Evolutionary conservation across 805 yeast genomes (phyloP).

Genomic region (Suhomyces emberorum): DNA sequence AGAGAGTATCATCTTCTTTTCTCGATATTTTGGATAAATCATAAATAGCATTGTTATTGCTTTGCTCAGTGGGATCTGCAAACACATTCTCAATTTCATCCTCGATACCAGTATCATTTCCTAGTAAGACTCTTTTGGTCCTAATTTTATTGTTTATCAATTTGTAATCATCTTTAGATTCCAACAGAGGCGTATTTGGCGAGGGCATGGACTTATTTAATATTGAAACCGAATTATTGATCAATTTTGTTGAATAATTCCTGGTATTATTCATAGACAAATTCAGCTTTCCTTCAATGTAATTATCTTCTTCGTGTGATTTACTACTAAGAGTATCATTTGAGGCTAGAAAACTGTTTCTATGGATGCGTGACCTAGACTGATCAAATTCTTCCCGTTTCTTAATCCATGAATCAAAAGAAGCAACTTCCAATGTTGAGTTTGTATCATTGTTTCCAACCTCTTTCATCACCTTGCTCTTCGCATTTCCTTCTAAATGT

Average conservation of each 20-base stretch:
- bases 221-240: slow-evolving; percentile 16
- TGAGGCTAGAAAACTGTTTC: slow-evolving; percentile 29
- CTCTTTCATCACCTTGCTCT: not conserved
- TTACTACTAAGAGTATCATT: slow-evolving; percentile 21
- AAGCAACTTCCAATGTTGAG: slow-evolving; percentile 43
- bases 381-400: slow-evolving; percentile 47
- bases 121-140: not conserved
- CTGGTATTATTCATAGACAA: not conserved
- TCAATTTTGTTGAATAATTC: not conserved
- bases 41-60: slow-evolving; percentile 10
- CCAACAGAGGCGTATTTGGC: slow-evolving; percentile 18
- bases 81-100: slow-evolving; percentile 3
- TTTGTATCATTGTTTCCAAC: slow-evolving; percentile 24
- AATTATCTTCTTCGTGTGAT: not conserved
- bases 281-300: not conserved
- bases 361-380: slow-evolving; percentile 12
- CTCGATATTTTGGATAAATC: slow-evolving; percentile 11
- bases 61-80: slow-evolving; percentile 1
- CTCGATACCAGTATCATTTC: not conserved
- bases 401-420: slow-evolving; percentile 51
- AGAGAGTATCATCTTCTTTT: slow-evolving; percentile 10
- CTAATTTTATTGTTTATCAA: slow-evolving; percentile 1
- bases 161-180: slow-evolving; percentile 12
- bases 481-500: no score
- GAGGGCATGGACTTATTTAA: slow-evolving; percentile 24